These are phyloP conservation scores for Tetrahymena thermophila DNA, from an alignment of 73 alveolate species.

Conservation along the genomic window DNA sequence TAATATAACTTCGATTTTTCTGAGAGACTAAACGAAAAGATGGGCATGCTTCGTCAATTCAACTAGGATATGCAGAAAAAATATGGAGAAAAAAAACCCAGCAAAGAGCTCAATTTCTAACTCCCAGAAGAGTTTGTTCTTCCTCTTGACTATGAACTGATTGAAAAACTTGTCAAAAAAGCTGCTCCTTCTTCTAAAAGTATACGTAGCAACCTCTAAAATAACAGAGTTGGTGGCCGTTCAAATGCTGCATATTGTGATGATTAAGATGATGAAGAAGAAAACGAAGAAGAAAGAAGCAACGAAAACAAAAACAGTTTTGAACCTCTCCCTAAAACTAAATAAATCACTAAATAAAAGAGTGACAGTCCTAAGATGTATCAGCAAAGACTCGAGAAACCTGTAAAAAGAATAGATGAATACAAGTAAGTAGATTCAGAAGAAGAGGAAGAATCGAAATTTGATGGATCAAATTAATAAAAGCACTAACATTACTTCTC, in stretches of 20 bases:
- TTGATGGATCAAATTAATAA: background rate
- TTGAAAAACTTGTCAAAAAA: background rate
- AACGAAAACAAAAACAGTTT: background rate
- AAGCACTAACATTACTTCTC: background rate
- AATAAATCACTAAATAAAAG: background rate
- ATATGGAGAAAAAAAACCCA: background rate
- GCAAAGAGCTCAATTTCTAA: background rate
- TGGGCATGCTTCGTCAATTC: background rate
- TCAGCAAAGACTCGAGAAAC: background rate
- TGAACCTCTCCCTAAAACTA: background rate
- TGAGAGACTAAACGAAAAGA: background rate
- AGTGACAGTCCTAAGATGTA: background rate
- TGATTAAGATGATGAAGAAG: background rate
- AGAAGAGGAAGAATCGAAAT: background rate
- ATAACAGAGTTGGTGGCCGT: background rate
- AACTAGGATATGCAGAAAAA: background rate
- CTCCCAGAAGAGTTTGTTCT: background rate
- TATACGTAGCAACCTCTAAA: background rate
- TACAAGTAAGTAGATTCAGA: background rate
- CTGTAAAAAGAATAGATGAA: background rate
- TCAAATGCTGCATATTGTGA: background rate
- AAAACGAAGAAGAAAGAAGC: background rate
- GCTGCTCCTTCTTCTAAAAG: background rate
- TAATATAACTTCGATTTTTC: background rate
- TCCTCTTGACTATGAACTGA: background rate